Evolutionary conservation across 805 yeast genomes (phyloP), one percentile per base, ranked within the genome.

Genomic region (Candida montana): DNA sequence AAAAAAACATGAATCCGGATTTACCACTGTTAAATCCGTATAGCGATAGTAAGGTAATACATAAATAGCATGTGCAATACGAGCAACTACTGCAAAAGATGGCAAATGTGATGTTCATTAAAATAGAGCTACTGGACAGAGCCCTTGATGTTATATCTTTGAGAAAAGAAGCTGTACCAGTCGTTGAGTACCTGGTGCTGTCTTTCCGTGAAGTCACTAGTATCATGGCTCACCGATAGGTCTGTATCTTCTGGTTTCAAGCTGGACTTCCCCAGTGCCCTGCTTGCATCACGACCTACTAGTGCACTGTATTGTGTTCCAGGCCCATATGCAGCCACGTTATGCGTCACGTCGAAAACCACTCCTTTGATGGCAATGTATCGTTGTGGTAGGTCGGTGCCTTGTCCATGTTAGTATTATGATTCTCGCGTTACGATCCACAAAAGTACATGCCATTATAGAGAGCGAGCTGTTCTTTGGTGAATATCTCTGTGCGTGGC

Each of bases 321-420:
- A 3, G 82, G 81, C 0, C 95, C 96, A 57, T 87, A 87, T 31
- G 80, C 81, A 13, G 72, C 75, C 11, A 59, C 51, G 54, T 86
- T 87, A 35, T 65, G 57, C 0, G 85, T 73, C 9, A 88, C 96
- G 54, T 87, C 96, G 58, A 85, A 88, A 10, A 88, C 77, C 2
- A 69, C 70, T 17, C 95, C 93, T 46, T 80, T 79, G 52, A 87
- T 80, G 7, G 79, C 93, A 16, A 87, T 83, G 60, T 79, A 87
- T 49, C 84, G 72, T 44, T 72, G 62, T 7, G 69, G 64, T 9
- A 62, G 63, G 6, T 78, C 78, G 65, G 26, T 18, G n/a, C 33
- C 21, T 35, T 28, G 13, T 4, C 6, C 15, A 6, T 12, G 8
- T 12, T 34, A 17, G 23, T 5, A n/a, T n/a, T n/a, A n/a, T n/a